These are phyloP conservation scores for Aspergillus sergii DNA, from an alignment of 2,329 filamentous ascomycete species.

Conservation along the genomic window DNA sequence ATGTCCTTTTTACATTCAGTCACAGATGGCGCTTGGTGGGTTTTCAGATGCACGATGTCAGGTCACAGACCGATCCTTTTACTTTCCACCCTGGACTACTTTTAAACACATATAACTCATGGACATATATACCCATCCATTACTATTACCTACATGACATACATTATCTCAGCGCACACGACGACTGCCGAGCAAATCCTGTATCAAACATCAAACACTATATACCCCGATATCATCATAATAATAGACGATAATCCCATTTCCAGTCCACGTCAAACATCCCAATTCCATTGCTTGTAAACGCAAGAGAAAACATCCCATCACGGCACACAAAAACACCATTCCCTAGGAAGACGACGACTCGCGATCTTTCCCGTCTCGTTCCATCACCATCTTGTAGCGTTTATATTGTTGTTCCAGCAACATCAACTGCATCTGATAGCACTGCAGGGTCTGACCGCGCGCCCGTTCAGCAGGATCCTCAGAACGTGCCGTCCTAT, in stretches of 20 bases:
- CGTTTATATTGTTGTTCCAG: neutral
- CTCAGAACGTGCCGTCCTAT: neutral
- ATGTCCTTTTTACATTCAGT: neutral
- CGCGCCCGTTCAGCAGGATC: neutral
- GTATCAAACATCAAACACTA: neutral
- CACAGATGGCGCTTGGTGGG: neutral
- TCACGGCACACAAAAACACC: fast-evolving
- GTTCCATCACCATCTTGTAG: neutral
- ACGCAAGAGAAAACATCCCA: no score
- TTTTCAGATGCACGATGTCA: neutral
- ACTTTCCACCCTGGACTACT: neutral
- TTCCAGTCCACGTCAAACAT: neutral
- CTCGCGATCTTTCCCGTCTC: neutral
- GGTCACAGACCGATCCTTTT: neutral
- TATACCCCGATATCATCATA: neutral
- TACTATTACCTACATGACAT: fast-evolving
- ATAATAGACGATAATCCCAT: neutral
- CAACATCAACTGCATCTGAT: neutral
- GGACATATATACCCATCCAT: neutral
- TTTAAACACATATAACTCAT: neutral
- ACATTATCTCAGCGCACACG: neutral
- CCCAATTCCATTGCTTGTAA: neutral
- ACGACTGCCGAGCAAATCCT: neutral
- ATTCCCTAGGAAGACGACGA: neutral
- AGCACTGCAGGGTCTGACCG: neutral